These are phyloP conservation scores for Saturnispora serradocipensis DNA, from an alignment of 805 yeast genomes.

Conservation along the genomic window DNA sequence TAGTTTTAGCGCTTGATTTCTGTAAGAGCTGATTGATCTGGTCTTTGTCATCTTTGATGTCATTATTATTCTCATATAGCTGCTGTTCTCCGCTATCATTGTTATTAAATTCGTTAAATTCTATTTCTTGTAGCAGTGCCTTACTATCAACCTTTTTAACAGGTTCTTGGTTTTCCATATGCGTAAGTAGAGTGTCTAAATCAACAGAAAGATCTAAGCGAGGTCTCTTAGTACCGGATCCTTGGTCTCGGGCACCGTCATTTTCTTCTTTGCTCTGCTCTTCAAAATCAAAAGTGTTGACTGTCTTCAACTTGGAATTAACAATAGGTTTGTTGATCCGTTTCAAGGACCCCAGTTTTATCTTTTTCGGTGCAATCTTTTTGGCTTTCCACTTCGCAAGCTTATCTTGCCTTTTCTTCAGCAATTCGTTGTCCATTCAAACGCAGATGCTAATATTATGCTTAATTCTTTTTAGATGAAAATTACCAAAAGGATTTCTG, in stretches of 20 bases:
- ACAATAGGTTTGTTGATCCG: neutral
- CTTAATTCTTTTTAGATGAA: no score
- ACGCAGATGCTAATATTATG: neutral
- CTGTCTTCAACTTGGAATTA: neutral
- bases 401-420: neutral
- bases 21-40: constrained; percentile 30
- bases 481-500: neutral
- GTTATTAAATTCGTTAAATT: constrained; percentile 4
- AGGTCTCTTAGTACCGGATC: neutral
- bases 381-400: constrained; percentile 1
- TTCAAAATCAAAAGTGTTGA: neutral
- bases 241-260: neutral
- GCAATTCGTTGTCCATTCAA: neutral
- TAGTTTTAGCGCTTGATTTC: constrained; percentile 39
- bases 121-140: neutral
- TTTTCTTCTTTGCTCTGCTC: neutral
- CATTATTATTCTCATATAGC: constrained; percentile 18
- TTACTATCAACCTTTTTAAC: neutral
- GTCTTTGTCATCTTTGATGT: constrained; percentile 28
- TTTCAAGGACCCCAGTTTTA: constrained; percentile 5
- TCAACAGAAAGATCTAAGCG: constrained; percentile 2
- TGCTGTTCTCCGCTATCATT: neutral
- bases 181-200: constrained; percentile 10
- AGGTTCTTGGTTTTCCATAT: constrained; percentile 6
- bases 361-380: neutral